Evolutionary conservation across 2,329 filamentous ascomycete genomes (phyloP), one percentile per base, ranked within the genome.

Genomic region (Aspergillus transmontanensis): DNA sequence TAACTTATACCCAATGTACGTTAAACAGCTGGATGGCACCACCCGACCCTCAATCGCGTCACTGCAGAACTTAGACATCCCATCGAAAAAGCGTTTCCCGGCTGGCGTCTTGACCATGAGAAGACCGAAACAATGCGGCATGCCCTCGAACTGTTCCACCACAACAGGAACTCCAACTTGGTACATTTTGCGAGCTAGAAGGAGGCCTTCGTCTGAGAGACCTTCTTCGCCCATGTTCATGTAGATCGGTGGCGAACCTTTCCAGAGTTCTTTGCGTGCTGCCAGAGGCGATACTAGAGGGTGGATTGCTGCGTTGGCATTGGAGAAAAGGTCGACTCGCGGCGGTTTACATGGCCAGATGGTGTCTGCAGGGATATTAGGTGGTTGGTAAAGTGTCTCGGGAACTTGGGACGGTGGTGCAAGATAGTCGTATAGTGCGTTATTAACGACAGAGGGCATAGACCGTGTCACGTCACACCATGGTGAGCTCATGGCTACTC

Each of bases 41-140:
- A 76, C 71, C 21, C 62, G 64, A 1, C 71, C 76, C 0, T 72
- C 68, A 6, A 70, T 73, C 6, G 73, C 77, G 64, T 77, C 72
- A 0, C 69, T 70, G 57, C 76, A 78, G 60, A 92, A 93, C 2
- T 73, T 76, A 0, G 85, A 78, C 84, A 87, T 87, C 3, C 80
- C 78, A 16, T 82, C 75, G 62, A 87, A 84, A 69, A 87, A 90
- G 55, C 84, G 81, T 67, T 72, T 78, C 3, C 84, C 78, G 34
- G 78, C 81, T 1, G 80, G 72, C 2, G 83, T 73, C 5, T 78
- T 76, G 1, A 81, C 76, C 60, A 92, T 77, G 1, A 91, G 66
- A 66, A 87, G 70, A 0, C 84, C 86, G 72, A 92, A 81, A 57
- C 79, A 81, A 63, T 82, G 80, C 11, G 80, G 80, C 77, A 81